Conservation (phyloP, 352 stramenopile species). For the Phytophthora niederhauseri region DNA sequence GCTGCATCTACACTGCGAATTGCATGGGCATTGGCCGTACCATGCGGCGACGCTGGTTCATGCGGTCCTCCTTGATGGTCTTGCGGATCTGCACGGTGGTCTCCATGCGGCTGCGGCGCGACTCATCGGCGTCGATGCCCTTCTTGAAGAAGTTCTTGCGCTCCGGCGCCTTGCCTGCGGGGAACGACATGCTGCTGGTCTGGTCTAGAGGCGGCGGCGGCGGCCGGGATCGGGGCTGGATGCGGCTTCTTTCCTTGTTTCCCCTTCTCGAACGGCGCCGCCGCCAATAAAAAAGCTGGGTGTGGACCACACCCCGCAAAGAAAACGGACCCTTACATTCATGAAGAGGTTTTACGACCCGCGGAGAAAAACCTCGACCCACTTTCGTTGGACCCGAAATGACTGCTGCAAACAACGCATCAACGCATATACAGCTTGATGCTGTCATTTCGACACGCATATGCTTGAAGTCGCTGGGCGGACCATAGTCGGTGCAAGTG, state of each 20-base stretch:
- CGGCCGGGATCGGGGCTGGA: slow-evolving; percentile 20
- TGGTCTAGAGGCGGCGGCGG: slow-evolving; percentile 10
- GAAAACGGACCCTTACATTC: slow-evolving; percentile 24
- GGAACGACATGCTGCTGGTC: slow-evolving; percentile 66
- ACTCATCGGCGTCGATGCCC: slow-evolving; percentile 78
- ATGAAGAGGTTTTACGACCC: slow-evolving; percentile 27
- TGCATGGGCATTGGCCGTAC: slow-evolving; percentile 28
- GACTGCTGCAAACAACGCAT: background rate
- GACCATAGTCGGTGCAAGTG: slow-evolving; percentile 7
- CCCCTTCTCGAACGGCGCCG: slow-evolving; percentile 32
- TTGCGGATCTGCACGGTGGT: slow-evolving; percentile 89
- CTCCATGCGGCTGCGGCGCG: slow-evolving; percentile 72
- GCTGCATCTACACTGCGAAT: background rate
- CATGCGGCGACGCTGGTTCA: slow-evolving; percentile 82
- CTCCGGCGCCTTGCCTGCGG: slow-evolving; percentile 68
- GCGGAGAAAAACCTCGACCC: slow-evolving; percentile 29
- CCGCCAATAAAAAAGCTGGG: slow-evolving; percentile 27
- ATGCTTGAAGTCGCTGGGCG: slow-evolving; percentile 27
- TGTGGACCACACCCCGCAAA: slow-evolving; percentile 33
- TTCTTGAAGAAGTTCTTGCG: slow-evolving; percentile 85
- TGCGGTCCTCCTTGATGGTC: slow-evolving; percentile 80
- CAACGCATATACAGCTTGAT: background rate
- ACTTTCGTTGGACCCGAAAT: slow-evolving; percentile 10
- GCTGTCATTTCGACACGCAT: slow-evolving; percentile 7
- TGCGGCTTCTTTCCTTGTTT: slow-evolving; percentile 40